Evolutionary conservation across 106 monocot genomes (phyloP), one percentile per base, ranked within the genome.

Genomic region (Dendrobium catenatum): DNA sequence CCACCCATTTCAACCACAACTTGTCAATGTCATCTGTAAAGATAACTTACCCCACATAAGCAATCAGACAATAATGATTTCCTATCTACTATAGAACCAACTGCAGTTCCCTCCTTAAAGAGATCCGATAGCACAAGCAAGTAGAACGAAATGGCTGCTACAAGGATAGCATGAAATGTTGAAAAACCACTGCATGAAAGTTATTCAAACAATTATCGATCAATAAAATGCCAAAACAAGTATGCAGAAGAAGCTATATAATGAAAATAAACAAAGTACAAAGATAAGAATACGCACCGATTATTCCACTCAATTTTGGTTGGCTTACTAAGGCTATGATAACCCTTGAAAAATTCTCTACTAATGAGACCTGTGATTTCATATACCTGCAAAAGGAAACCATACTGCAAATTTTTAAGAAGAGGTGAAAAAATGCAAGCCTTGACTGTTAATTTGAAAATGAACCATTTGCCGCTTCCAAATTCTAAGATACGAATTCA

Each of bases 221-320:
- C 0, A 55, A 56, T 20, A 74, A 70, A 55, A 26, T 43, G 47
- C 33, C 43, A 22, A 43, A 44, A 74, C 37, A 72, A 33, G 29
- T 10, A 76, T 27, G 22, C 5, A 51, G 13, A 26, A 48, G n/a
- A 76, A 22, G 2, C 9, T 74, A 43, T 74, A 67, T 43, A 1
- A 20, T 59, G 15, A 20, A 24, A 73, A 7, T 6, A 47, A n/a
- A 43, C 59, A 42, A 10, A n/a, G 55, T 22, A 73, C 44, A 42
- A 42, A 29, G 0, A 17, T 8, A 42, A 75, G 40, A 33, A 74
- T 22, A 48, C 42, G 68, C 64, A 91, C 95, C 95, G 68, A 54
- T 95, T 95, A 73, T 93, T 95, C 95, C 95, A 95, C 79, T 95
- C 93, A 81, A 86, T 83, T 68, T 84, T 95, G 29, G 88, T 55